Base-by-base conservation (phyloP, 345 rosid genomes). In the Salix caprea region DNA sequence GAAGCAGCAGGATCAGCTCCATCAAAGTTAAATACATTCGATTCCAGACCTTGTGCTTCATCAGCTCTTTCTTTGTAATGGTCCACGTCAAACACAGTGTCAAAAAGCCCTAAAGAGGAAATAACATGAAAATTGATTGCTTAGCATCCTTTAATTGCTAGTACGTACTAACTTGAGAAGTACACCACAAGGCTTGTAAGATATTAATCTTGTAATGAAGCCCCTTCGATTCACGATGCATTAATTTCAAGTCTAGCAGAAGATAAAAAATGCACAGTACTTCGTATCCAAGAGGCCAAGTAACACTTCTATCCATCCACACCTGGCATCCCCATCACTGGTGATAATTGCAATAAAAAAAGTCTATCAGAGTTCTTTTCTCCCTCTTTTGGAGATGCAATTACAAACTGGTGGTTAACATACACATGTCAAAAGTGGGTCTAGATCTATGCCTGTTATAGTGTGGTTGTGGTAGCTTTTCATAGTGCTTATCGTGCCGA, bases 11-110 rank as follows among this genome's bases (percentile, higher is more conserved):
- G 67, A 85, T 95, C 97, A 69, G 97, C 97, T 73, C 92, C 97
- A 36, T 93, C 97, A 65, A 95, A 95, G 82, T 42, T 91, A 73
- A 89, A 95, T 73, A 97, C 99, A 76, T 95, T 95, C n/a, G 99
- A 89, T 80, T 95, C 99, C 52, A 90, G 85, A 62, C 90, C 94
- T 82, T 88, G 90, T 60, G 89, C 90, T 83, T 87, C 68, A 32
- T 87, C 68, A 32, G 99, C 97, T 81, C 97, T 89, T 58, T 85
- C 96, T 86, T 93, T 88, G 74, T 93, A 97, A 36, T 92, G 86
- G 79, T 91, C 99, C 10, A 95, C 96, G 69, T 95, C 99, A 82
- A 93, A 93, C 44, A 95, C 97, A 28, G 30, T 91, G 80, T 95
- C 99, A 16, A 82, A 89, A 54, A 95, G 97, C 71, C 97, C 97